Evolutionary conservation across 2,329 filamentous ascomycete species (phyloP), one percentile per base, ranked within the genome.

Genomic region (Rhynchosporium agropyri): DNA sequence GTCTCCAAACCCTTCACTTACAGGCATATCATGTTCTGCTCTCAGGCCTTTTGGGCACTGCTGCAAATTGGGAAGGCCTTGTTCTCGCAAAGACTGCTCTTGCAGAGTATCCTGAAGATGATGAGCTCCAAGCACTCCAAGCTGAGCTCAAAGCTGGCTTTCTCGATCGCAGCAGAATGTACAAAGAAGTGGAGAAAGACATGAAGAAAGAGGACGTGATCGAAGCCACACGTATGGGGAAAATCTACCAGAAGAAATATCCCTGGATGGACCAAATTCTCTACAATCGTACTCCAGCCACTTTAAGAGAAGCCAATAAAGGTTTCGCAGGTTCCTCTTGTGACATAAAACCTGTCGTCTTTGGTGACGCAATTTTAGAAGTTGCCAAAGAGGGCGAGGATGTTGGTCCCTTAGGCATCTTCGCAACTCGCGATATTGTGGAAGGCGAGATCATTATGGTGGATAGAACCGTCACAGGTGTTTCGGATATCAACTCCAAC

Each of bases 371-470:
- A 12, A 46, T 40, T 29, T 15, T 42, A 4, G 42, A 28, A 2
- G 10, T 5, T 3, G 36, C 33, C 4, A 49, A 59, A 9, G 48
- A 55, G 29, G 68, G 71, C 6, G 33, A 60, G n/a, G 69, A 73
- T 56, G 64, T 69, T 46, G 71, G 72, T 1, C 67, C 71, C 1
- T 59, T 73, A 0, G 72, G 72, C 1, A 51, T 73, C 1, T 73
- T 73, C 26, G 71, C 72, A 1, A 67, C 54, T 7, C 49, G 64
- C 15, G 65, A 71, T 36, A 72, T 73, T 48, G 20, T 65, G 31
- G 49, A 62, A 20, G 65, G 63, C 5, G 70, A 74, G 36, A 13
- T 67, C 0, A 48, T 74, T 4, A 51, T 74, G 54, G 40, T 70
- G 0, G 72, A 74, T 38, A 56, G 53, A 45, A 63, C 64, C 15